Base-by-base conservation (phyloP, 345 rosid genomes). In the Melaleuca quinquenervia region DNA sequence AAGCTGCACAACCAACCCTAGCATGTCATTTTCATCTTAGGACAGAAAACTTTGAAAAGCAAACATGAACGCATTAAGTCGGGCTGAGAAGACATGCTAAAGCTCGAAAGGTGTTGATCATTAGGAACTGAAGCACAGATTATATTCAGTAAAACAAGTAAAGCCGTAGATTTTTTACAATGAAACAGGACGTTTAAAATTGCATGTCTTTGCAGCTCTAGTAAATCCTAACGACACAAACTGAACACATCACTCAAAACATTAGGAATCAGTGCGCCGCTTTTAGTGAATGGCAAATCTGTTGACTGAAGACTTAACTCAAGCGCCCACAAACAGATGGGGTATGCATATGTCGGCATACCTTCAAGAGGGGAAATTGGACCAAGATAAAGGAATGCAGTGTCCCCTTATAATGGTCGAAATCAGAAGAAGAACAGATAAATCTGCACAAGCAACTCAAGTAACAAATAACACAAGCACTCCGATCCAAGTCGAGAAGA, bases 1-100 rank as follows among this genome's bases (percentile, higher is more conserved):
- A 83, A 97, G 96, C 98, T 96, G 87, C 86, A 88, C 62, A 82
- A 53, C 83, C 64, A 32, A 48, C 16, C 27, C 14, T 48, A 32
- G 51, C 49, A 78, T 51, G n/a, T 32, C 70, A 82, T n/a, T n/a
- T 41, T 50, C 84, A 53, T 36, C 50, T 44, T 54, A 26, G 36
- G 27, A 64, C 36, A 24, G 45, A 58, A 44, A 54, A 78, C 44
- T 51, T 36, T 12, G 3, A 52, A 2, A 83, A 32, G 51, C 26
- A 36, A 70, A 70, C 48, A 36, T 36, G 78, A 18, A 21, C 26
- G 3, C 26, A 8, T 70, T 48, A 20, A 18, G 78, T 70, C 48
- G 16, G 45, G 78, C 48, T 32, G 48, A 64, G 78, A 70, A 70
- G 44, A 36, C 78, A 70, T 70, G 48, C 48, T 70, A 45, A 70